Evolutionary conservation across 495 filamentous ascomycete genomes (phyloP), one percentile per base, ranked within the genome.

Genomic region (Trichocladium uniseriatum): DNA sequence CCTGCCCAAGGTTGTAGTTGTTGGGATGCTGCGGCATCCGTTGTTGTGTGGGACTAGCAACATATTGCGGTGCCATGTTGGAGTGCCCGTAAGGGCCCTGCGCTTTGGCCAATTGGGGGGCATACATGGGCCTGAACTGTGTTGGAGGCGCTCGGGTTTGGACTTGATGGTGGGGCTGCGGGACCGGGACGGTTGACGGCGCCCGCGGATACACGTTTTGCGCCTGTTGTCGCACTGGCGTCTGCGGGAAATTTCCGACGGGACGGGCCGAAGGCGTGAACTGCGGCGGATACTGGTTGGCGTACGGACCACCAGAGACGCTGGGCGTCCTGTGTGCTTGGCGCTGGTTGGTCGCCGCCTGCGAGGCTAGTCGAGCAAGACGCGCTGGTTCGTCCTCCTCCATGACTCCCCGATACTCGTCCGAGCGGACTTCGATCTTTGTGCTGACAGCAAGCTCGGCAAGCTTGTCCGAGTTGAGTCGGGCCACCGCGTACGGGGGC

Each of bases 401-500:
- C 83, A 95, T 85, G 13, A 82, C 80, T 4, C 90, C 90, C 43
- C 73, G 77, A 53, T 86, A 86, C 58, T 86, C 79, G 35, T 79
- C 81, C 20, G 71, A 79, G 29, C 83, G 79, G 41, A 91, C 58
- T 49, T 87, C 66, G 24, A 95, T 78, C 68, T 82, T 87, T n/a
- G 80, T 84, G 66, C 84, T 90, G 59, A 96, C 80, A 47, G 82
- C 85, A 10, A 96, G 70, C 18, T 87, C 85, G 5, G 78, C 84
- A 8, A 95, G 65, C 61, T 87, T 86, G 58, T 94, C 84, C 29
- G 87, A 85, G 60, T 94, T 79, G 39, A 95, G 69, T 55, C 90
- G 91, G 6, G 90, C 79, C 40, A 96, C 81, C 8, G 86, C 84
- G 61, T 87, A 89, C 8, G 90, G 90, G 13, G 90, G 90, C 39